Percentiles rank a stretch among this genome's conserved stretches.
Conservation (phyloP, 768 basidiomycete genomes). For the Saitozyma sp. region DNA sequence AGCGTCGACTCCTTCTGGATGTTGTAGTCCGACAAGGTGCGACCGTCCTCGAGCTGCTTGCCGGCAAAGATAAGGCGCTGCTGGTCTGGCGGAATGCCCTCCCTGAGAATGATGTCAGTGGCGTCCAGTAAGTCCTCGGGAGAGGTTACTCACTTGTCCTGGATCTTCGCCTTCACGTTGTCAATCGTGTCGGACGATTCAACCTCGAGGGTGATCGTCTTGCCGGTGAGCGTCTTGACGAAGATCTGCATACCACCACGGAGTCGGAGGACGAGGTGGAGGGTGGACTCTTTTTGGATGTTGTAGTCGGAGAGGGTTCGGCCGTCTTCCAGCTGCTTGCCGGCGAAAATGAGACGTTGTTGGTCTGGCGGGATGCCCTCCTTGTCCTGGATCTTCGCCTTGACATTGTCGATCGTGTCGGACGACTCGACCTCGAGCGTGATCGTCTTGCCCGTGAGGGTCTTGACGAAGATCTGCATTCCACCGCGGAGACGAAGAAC, state of each 20-base stretch:
- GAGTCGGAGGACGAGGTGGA: slow-evolving; percentile 67
- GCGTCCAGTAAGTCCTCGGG: neutral
- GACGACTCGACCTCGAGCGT: slow-evolving; percentile 76
- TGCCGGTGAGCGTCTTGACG: slow-evolving; percentile 46
- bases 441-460: slow-evolving; percentile 54
- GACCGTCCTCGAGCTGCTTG: slow-evolving; percentile 48
- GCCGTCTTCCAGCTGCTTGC: slow-evolving; percentile 88
- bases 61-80: slow-evolving; percentile 51
- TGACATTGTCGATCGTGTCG: slow-evolving; percentile 90
- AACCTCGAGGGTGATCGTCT: slow-evolving; percentile 40
- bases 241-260: slow-evolving; percentile 72
- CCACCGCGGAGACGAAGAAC: slow-evolving; percentile 85
- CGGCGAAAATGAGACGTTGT: slow-evolving; percentile 86
- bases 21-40: slow-evolving; percentile 47
- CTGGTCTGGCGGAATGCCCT: slow-evolving; percentile 52
- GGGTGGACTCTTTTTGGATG: slow-evolving; percentile 52
- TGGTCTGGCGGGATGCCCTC: slow-evolving; percentile 63
- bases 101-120: slow-evolving; percentile 14
- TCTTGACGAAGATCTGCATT: slow-evolving; percentile 65
- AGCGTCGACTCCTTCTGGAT: slow-evolving; percentile 99
- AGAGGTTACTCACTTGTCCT: slow-evolving; percentile 37
- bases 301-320: slow-evolving; percentile 82
- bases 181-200: slow-evolving; percentile 48
- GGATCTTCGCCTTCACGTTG: slow-evolving; percentile 50
- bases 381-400: slow-evolving; percentile 91